Evolutionary conservation across 2,329 filamentous ascomycete species (phyloP), one percentile per base, ranked within the genome.

Genomic region (Rhynchosporium secalis): DNA sequence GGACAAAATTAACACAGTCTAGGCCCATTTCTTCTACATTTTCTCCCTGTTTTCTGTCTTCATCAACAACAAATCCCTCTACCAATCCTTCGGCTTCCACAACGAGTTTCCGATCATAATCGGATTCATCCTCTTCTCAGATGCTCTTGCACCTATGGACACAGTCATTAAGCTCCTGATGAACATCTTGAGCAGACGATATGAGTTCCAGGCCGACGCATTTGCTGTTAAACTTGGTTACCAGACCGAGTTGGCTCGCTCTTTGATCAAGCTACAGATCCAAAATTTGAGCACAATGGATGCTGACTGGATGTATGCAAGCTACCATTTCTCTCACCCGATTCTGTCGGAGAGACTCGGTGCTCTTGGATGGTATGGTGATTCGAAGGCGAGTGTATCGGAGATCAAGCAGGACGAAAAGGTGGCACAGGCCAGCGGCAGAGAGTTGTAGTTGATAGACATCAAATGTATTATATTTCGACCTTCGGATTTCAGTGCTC

Each of bases 211-310:
- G 82, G 96, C 95, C 66, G 93, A 99, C 78, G 86, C 84, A 28
- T 99, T 99, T 75, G 95, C 94, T 62, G 83, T 88, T 70, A 82
- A 87, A 56, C 87, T 97, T 9, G 95, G 95, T 58, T 97, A 94
- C 78, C 86, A 88, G 58, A 80, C 85, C 51, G 88, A 97, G 76
- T 87, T 99, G 58, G 92, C 93, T 48, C 83, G 86, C 66, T 95
- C 92, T 28, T 85, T 99, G 66, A 92, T 99, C 79, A 97, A 97
- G 81, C 89, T 99, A 58, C 96, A 99, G 79, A 92, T 97, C 73
- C 93, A 98, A 81, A 99, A 99, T 75, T 83, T 99, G 69, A 96
- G 92, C 78, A 96, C 91, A 65, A 98, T 99, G 94, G 95, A 99
- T 72, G 95, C 95, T 33, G 96, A 99, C 78, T 96, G 91, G 90